Base-by-base conservation (phyloP, 2,329 filamentous ascomycete genomes). In the Mariannaea elegans region DNA sequence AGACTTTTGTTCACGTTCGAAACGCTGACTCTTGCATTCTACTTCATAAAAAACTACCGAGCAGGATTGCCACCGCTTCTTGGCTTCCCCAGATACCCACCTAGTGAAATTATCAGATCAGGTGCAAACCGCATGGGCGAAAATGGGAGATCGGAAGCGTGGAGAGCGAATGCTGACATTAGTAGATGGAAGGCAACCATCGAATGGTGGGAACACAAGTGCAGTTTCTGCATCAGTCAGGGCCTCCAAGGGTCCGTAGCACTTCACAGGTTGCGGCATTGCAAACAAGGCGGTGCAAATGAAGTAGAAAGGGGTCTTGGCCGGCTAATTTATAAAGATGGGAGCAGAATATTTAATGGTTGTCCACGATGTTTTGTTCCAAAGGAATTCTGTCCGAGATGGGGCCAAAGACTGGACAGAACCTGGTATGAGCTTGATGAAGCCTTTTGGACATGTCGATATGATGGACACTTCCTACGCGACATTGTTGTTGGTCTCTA, bases 201-300 rank as follows among this genome's bases (percentile, higher is more conserved):
- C 21, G 46, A 38, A 31, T 49, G 46, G 46, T 49, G 46, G 46
- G 32, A 38, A 21, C 31, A 16, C 31, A 38, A 49, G 46, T 49
- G 46, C 21, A n/a, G 46, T 16, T 49, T 49, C 46, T 49, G 31
- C 19, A 31, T 13, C 2, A 31, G 46, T 19, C 31, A 31, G 38
- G 46, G 46, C 16, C 46, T 49, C 7, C 16, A 18, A 27, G 46
- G 46, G 4, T 13, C 3, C 2, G 16, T 38, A 21, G 38, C 38
- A 18, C 31, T 38, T 16, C 46, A 49, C 13, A 34, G 7, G 3
- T 16, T 49, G 12, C 46, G 46, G 19, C 4, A 23, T 12, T 49
- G 46, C 46, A 27, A 49, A 7, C 38, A 18, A 18, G 46, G 46
- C 16, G 46, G 46, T 10, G 10, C 12, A 16, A 16, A 14, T 4